A percentile compares a stretch with the other conserved stretches of the same genome.
These are phyloP conservation scores for Taiozyma onychis DNA, from an alignment of 1,139 yeast genomes.

Conservation along the genomic window DNA sequence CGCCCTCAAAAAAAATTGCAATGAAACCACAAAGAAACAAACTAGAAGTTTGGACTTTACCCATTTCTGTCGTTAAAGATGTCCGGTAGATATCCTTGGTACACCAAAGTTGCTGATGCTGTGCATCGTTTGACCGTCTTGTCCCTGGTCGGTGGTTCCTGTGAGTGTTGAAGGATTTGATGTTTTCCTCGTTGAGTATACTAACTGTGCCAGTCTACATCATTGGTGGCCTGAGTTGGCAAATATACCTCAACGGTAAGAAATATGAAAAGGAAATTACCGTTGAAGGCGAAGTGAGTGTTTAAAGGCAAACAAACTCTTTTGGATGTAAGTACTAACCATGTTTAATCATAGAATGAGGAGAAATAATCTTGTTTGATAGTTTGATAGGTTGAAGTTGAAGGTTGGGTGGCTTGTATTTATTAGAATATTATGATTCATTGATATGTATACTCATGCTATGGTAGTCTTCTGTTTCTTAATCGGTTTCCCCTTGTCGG, in stretches of 20 bases:
- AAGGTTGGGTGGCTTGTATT: background rate
- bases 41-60: too few relatives aligned
- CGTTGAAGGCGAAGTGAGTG: conserved; percentile 1
- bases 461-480: background rate
- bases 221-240: conserved; percentile 57
- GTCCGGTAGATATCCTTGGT: conserved; percentile 60
- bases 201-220: conserved; percentile 30
- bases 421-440: background rate
- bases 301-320: background rate
- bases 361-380: background rate
- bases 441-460: background rate
- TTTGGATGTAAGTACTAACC: background rate
- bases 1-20: too few relatives aligned
- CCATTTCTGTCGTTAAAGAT: conserved; percentile 18
- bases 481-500: conserved; percentile 20
- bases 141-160: conserved; percentile 67
- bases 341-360: background rate
- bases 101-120: conserved; percentile 70
- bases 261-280: conserved; percentile 35
- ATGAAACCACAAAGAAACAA: too few relatives aligned
- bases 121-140: conserved; percentile 79
- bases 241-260: conserved; percentile 54
- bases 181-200: conserved; percentile 3
- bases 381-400: background rate
- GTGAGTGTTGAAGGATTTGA: conserved; percentile 21